Base-by-base conservation (phyloP, 192 early-diverging fungal genomes). In the Podila epicladia region DNA sequence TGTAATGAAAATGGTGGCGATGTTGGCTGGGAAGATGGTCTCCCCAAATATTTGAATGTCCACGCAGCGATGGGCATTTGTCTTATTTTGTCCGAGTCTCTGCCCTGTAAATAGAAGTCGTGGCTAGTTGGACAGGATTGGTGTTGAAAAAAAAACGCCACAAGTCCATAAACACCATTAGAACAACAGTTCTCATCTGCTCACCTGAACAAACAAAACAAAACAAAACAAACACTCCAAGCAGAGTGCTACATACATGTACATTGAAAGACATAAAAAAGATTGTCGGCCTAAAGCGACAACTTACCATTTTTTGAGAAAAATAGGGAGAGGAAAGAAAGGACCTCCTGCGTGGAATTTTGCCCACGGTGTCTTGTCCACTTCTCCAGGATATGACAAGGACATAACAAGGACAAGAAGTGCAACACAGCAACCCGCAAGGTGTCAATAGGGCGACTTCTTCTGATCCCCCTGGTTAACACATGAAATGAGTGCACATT, bases 251-350 rank as follows among this genome's bases (percentile, higher is more conserved):
- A 7, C 38, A 41, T 11, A 45, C 41, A 45, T 45, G 41, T 45
- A 45, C 41, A 45, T 2, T 17, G 41, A 45, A 45, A 45, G 41
- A 17, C 31, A 20, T 37, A 29, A 1, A n/a, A 24, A 28, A 57
- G 17, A 60, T 26, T 69, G 67, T 69, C 58, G 67, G 19, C 45
- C 57, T 69, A 69, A 69, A 69, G 67, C 67, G 67, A 69, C 67
- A 69, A 48, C 6, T 58, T 29, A 28, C 24, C 22, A 3, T 13
- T 29, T 22, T 4, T 11, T 58, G 6, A 58, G 28, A 13, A 9
- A 9, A 12, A 13, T 58, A 58, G 2, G 24, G 57, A 22, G 57
- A 28, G 57, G 17, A 12, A n/a, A 58, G 22, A 13, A 58, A 29
- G 57, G 11, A 13, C n/a, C 24, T 24, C 57, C 57, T 29, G 28